Conservation (phyloP, 176 grass and related monocot species). For the Oryza meyeriana region DNA sequence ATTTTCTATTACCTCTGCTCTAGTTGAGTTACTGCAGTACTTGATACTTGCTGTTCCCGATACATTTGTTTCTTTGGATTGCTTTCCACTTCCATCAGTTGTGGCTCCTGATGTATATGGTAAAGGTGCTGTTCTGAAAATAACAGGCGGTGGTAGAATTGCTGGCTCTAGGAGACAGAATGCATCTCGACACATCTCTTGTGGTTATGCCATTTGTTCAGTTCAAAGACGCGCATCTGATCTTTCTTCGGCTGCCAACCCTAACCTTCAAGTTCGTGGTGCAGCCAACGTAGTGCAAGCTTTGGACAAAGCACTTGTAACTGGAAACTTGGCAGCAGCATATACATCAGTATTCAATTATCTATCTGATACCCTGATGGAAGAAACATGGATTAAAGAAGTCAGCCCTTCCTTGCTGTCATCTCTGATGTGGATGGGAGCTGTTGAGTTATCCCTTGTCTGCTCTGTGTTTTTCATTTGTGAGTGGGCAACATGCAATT, state of each 20-base stretch:
- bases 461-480: slow-evolving; percentile 98
- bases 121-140: slow-evolving; percentile 62
- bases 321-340: slow-evolving; percentile 64
- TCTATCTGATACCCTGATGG: slow-evolving; percentile 81
- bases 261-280: slow-evolving; percentile 72
- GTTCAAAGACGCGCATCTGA: slow-evolving; percentile 78
- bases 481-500: slow-evolving; percentile 99
- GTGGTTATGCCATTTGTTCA: slow-evolving; percentile 71
- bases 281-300: slow-evolving; percentile 84
- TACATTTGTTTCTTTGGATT: slow-evolving; percentile 98
- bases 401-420: slow-evolving; percentile 88
- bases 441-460: slow-evolving; percentile 75
- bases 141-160: slow-evolving; percentile 50
- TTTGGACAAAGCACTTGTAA: slow-evolving; percentile 81
- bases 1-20: slow-evolving; percentile 51
- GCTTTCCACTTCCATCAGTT: slow-evolving; percentile 79
- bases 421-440: slow-evolving; percentile 95
- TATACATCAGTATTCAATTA: slow-evolving; percentile 87
- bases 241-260: slow-evolving; percentile 73
- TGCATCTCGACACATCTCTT: slow-evolving; percentile 78
- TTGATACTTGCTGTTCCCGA: slow-evolving; percentile 89
- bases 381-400: slow-evolving; percentile 95
- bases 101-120: slow-evolving; percentile 74
- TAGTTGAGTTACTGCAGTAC: slow-evolving; percentile 79
- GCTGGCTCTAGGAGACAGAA: slow-evolving; percentile 58